Evolutionary conservation across 768 basidiomycete species (phyloP).

Genomic region (Cystofilobasidium bisporidii): DNA sequence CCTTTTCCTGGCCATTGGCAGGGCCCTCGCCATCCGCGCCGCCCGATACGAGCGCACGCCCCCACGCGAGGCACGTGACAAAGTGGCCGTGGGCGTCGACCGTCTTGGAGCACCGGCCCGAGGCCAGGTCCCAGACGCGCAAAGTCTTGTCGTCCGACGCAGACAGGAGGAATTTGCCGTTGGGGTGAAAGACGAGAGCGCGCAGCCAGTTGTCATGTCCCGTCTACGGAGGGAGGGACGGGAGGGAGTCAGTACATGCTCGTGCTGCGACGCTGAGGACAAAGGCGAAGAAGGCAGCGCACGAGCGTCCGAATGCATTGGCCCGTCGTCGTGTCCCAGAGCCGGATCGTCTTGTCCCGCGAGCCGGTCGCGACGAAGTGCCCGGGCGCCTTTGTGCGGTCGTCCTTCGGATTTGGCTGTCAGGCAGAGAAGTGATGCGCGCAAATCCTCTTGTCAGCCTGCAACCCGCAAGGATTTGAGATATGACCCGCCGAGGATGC

Average conservation of each 20-base stretch:
- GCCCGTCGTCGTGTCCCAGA: slow-evolving; percentile 80
- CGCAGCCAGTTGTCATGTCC: slow-evolving; percentile 80
- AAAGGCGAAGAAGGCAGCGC: slow-evolving; percentile 30
- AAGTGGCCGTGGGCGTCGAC: slow-evolving; percentile 82
- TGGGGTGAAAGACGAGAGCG: slow-evolving; percentile 77
- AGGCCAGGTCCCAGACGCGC: slow-evolving; percentile 77
- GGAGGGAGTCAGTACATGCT: slow-evolving; percentile 2
- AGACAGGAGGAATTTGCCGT: slow-evolving; percentile 79
- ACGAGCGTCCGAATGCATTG: slow-evolving; percentile 70
- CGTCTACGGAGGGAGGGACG: slow-evolving; percentile 26
- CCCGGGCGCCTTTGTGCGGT: slow-evolving; percentile 39
- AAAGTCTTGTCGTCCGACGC: slow-evolving; percentile 87
- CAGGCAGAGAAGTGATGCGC: slow-evolving; percentile 40
- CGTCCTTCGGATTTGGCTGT: slow-evolving; percentile 45
- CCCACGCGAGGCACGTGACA: slow-evolving; percentile 73
- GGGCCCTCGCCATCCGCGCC: slow-evolving; percentile 22
- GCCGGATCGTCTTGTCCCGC: slow-evolving; percentile 80
- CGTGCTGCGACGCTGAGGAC: slow-evolving; percentile 21
- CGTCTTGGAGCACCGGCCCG: slow-evolving; percentile 74
- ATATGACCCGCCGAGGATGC: slow-evolving; percentile 32
- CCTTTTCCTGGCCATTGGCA: slow-evolving; percentile 22
- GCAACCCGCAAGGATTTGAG: background rate
- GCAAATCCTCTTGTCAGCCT: background rate
- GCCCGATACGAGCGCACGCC: slow-evolving; percentile 43
- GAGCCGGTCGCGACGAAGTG: slow-evolving; percentile 69